Evolutionary conservation across 1,139 yeast genomes (phyloP).

Genomic region (Candida sojae): DNA sequence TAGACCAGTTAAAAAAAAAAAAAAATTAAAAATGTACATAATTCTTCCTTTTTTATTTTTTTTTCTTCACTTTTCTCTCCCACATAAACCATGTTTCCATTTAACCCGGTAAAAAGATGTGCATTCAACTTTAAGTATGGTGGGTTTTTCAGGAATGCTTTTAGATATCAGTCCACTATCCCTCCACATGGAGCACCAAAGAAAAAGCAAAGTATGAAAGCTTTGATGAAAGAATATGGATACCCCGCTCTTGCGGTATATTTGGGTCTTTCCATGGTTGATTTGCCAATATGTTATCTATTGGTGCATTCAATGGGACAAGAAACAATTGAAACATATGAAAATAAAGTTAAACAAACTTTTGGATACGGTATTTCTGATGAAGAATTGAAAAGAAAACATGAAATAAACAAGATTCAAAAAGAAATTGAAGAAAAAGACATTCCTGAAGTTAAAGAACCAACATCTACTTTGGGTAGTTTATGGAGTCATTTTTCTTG

Average conservation of each 20-base stretch:
- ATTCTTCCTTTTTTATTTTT: background rate
- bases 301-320: constrained; percentile 86
- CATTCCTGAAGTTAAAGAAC: constrained; percentile 7
- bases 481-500: constrained; percentile 38
- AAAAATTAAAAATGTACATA: background rate
- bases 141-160: constrained; percentile 4
- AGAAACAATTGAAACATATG: constrained; percentile 69
- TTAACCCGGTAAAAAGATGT: constrained; percentile 13
- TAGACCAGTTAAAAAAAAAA: background rate
- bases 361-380: constrained; percentile 57
- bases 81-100: constrained; percentile 12
- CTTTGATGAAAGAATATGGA: constrained; percentile 82
- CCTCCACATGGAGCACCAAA: constrained; percentile 9
- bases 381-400: constrained; percentile 38
- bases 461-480: constrained; percentile 6
- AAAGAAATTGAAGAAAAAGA: constrained; percentile 18
- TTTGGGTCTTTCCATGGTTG: constrained; percentile 66
- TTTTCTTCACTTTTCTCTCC: background rate
- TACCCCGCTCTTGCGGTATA: constrained; percentile 89
- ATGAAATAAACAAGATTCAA: constrained; percentile 32
- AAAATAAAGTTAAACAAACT: constrained; percentile 57
- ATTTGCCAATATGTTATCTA: constrained; percentile 79
- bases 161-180: constrained; percentile 24
- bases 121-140: background rate
- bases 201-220: constrained; percentile 54